These are phyloP conservation scores for Solidago caesia DNA, from an alignment of 129 eudicot genomes.

Conservation along the genomic window DNA sequence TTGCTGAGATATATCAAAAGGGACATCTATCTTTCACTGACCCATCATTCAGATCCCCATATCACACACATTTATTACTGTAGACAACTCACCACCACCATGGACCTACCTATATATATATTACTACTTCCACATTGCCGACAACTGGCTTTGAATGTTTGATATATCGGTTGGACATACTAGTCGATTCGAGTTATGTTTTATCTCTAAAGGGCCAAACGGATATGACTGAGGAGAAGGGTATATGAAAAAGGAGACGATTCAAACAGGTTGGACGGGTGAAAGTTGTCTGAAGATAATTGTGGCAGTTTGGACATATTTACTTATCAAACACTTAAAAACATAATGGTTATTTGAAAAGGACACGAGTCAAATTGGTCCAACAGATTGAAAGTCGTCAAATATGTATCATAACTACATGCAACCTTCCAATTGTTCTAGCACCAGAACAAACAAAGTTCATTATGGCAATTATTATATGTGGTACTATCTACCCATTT, in stretches of 20 bases:
- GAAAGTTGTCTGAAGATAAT: too few species aligned
- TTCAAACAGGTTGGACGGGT: too few species aligned
- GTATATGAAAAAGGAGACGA: too few species aligned
- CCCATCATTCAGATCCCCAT: constrained; percentile 45
- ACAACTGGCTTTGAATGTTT: background rate
- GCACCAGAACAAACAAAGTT: too few species aligned
- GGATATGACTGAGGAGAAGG: too few species aligned
- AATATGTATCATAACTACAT: background rate
- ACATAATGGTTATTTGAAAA: background rate
- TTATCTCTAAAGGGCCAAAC: background rate
- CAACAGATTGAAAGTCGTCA: background rate
- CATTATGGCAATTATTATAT: too few species aligned
- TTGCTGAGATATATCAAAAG: too few species aligned
- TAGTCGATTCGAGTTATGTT: background rate
- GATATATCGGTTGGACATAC: background rate
- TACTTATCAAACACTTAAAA: background rate
- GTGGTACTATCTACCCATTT: too few species aligned
- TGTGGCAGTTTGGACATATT: too few species aligned
- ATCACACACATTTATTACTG: constrained; percentile 34
- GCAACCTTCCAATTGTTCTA: too few species aligned
- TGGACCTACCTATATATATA: constrained; percentile 8
- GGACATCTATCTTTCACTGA: constrained; percentile 38
- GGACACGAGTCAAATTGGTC: background rate
- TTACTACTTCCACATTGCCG: constrained; percentile 1
- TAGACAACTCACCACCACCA: constrained; percentile 33